Percentiles rank a stretch among this genome's conserved stretches.
Conservation (phyloP, 1,139 yeast genomes). For the Suhomyces taliae region DNA sequence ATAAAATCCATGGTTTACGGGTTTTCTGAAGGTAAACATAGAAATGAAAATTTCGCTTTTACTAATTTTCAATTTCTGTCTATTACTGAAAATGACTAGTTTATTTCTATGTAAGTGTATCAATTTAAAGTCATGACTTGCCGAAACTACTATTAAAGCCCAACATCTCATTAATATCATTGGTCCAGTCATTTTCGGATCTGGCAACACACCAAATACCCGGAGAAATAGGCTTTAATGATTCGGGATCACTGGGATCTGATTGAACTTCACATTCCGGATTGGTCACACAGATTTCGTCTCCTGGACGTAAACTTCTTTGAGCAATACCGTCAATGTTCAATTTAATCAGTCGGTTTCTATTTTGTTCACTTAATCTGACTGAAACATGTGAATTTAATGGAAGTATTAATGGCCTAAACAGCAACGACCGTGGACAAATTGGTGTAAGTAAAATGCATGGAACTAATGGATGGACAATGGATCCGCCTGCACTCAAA, state of each 20-base stretch:
- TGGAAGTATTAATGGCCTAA: conserved; percentile 83
- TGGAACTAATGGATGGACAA: conserved; percentile 85
- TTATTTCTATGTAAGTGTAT: too few species aligned
- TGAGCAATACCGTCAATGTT: conserved; percentile 82
- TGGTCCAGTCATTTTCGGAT: conserved; percentile 86
- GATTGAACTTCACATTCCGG: conserved; percentile 30
- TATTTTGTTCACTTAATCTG: conserved; percentile 54
- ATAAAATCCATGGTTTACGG: too few species aligned
- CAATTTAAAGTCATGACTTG: background rate
- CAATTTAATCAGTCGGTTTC: conserved; percentile 50
- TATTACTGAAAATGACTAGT: too few species aligned
- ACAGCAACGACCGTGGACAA: conserved; percentile 84
- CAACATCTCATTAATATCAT: conserved; percentile 78
- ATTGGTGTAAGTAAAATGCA: conserved; percentile 84
- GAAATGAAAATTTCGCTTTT: too few species aligned
- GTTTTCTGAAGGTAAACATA: too few species aligned
- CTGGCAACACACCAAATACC: conserved; percentile 92
- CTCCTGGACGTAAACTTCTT: conserved; percentile 68
- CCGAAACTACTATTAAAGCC: conserved; percentile 83
- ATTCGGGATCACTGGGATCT: background rate
- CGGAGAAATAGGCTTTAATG: conserved; percentile 15
- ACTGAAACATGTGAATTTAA: conserved; percentile 67
- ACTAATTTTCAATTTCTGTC: too few species aligned
- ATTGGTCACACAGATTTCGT: conserved; percentile 62
- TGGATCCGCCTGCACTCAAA: conserved; percentile 86